Base-by-base conservation (phyloP, 805 yeast genomes). In the Saccharomycopsis babjevae region DNA sequence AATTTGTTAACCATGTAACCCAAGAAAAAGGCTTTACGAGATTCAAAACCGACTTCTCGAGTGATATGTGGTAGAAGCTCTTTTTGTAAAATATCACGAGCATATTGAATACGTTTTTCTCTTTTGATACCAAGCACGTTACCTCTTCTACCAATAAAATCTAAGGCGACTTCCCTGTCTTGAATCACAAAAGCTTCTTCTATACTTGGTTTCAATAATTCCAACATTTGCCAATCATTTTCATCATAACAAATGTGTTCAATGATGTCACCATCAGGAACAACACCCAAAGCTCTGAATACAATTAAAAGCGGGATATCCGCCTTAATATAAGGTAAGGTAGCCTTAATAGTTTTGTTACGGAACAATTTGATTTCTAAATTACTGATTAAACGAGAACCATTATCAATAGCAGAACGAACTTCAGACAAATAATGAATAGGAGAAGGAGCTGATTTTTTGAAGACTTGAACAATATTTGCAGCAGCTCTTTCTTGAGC, bases 401-500 rank as follows among this genome's bases (percentile, higher is more conserved):
- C 99, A 77, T 93, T 93, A 72, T 94, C 99, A 66, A 93, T 78
- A 13, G 99, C 99, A 3, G 96, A 88, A 73, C 99, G 83, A 68
- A 94, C 93, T 76, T 94, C 99, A 13, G 99, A 98, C 64, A 94
- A 82, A 73, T 91, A 97, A 34, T 97, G 88, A 40, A 94, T 85
- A 56, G 99, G 98, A 22, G 97, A 89, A 58, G 97, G 97, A 3
- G 97, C 97, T 6, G 98, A 89, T 74, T 94, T 94, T 74, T 90
- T 93, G 80, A 94, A 94, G 25, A 94, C 99, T 77, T 94, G 99
- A 43, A 94, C 99, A 66, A 94, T 94, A 72, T 94, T 94, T 57
- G 99, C 99, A 15, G 99, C 98, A 63, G 94, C 85, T 73, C 99
- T 84, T 76, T 94, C 99, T 76, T 94, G 99, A 38, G 99, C 99